Base-by-base conservation (phyloP, 768 basidiomycete genomes). In the Mycena epipterygia region DNA sequence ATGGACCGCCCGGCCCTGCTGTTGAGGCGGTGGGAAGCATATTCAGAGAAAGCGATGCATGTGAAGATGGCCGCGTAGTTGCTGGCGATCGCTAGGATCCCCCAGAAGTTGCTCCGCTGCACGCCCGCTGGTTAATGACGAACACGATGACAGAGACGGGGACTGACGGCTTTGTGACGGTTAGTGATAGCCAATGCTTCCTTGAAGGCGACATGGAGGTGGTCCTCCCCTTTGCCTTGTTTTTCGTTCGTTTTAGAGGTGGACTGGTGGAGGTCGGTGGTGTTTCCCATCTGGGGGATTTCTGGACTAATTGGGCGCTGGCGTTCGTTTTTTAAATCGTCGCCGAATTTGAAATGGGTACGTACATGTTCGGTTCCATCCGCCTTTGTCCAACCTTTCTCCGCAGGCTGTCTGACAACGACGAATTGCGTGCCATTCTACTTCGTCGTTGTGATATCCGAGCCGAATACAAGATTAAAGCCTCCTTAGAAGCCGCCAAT, bases 131-230 rank as follows among this genome's bases (percentile, higher is more conserved):
- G 49, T 12, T n/a, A 39, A 35, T 7, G 42, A 0, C 30, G 35
- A 21, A 13, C 27, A 2, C n/a, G 30, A 35, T 23, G n/a, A 13
- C 44, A 32, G 39, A 19, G 41, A 9, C 9, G 23, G 17, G 5
- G 11, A 41, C 64, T 64, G 32, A 64, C 64, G 41, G 53, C 64
- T 64, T 64, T 64, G 64, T 64, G 64, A 14, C 64, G 64, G 42
- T 64, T 64, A 30, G 21, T 64, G 29, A 64, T 64, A 46, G 64
- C 64, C 30, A 64, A 27, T 37, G 64, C 64, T 27, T 64, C 53
- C 53, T 56, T 64, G 64, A 46, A 64, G 41, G 64, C 64, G 33
- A 27, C 35, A 11, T 39, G 55, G 9, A 51, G 29, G 6, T 51
- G 11, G 13, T 51, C 49, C 11, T 4, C 14, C 7, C 46, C 25